A percentile compares a stretch with the other conserved stretches of the same genome.
These are phyloP conservation scores for Misopates orontium DNA, from an alignment of 257 asterid species.

Conservation along the genomic window DNA sequence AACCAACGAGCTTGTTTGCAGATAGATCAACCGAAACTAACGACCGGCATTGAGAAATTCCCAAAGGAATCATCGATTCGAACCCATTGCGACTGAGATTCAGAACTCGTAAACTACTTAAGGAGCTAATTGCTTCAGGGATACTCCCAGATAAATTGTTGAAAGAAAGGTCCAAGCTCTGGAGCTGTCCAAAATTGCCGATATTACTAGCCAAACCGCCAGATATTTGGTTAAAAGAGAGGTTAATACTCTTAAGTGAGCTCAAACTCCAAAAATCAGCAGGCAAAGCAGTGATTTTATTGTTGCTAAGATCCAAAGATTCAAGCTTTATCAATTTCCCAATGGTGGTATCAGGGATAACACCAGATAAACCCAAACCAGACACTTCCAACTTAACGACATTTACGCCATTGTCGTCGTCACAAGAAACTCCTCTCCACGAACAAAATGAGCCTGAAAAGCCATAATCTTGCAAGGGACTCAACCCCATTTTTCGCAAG, in stretches of 20 bases:
- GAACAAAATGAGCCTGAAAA: constrained; percentile 67
- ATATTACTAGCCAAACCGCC: constrained; percentile 70
- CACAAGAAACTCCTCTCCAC: constrained; percentile 80
- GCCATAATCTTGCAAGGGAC: constrained; percentile 33
- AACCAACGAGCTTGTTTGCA: constrained; percentile 53
- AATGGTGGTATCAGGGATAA: constrained; percentile 76
- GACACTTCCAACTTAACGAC: constrained; percentile 53
- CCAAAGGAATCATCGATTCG: constrained; percentile 59
- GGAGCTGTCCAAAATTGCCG: constrained; percentile 78
- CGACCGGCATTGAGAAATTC: constrained; percentile 57
- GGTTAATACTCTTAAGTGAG: constrained; percentile 57
- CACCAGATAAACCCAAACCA: constrained; percentile 75
- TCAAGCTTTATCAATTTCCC: constrained; percentile 72
- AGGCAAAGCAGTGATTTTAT: constrained; percentile 65
- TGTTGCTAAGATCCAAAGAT: constrained; percentile 80
- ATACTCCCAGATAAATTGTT: constrained; percentile 68
- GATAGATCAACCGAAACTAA: constrained; percentile 70
- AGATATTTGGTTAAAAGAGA: constrained; percentile 61
- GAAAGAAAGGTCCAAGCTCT: constrained; percentile 71
- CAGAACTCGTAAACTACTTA: constrained; percentile 48
- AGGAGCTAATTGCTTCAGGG: constrained; percentile 81
- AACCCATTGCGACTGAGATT: constrained; percentile 64
- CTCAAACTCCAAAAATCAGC: constrained; percentile 97
- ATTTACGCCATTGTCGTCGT: constrained; percentile 45
- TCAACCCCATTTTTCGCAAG: constrained; percentile 63